Percentiles rank a stretch among this genome's conserved stretches.
Conservation (phyloP, 2,329 filamentous ascomycete genomes). For the Dactylellina leptospora region DNA sequence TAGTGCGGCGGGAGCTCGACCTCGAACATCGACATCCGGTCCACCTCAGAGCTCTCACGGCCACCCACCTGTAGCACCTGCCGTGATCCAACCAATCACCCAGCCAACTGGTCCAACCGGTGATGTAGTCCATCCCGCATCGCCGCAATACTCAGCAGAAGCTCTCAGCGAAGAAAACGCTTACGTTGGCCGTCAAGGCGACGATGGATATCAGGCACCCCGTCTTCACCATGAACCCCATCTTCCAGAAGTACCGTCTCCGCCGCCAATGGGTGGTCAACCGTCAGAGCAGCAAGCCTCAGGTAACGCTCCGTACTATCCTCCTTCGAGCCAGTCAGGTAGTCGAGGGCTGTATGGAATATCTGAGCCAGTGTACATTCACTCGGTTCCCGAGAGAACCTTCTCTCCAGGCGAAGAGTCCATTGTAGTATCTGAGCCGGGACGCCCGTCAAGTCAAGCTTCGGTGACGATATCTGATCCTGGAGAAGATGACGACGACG, state of each 20-base stretch:
- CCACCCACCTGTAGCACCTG: conserved; percentile 17
- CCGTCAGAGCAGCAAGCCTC: conserved; percentile 24
- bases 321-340: conserved; percentile 18
- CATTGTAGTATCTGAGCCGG: conserved; percentile 58
- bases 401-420: conserved; percentile 58
- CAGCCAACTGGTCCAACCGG: conserved; percentile 49
- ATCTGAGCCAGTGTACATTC: conserved; percentile 58
- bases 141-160: conserved; percentile 42
- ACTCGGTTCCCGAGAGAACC: conserved; percentile 60
- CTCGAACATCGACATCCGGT: conserved; percentile 32
- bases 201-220: conserved; percentile 54
- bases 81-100: conserved; percentile 36
- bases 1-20: conserved; percentile 16
- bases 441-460: conserved; percentile 50
- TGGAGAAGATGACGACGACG: conserved; percentile 53
- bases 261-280: conserved; percentile 52
- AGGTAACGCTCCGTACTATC: conserved; percentile 33
- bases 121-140: conserved; percentile 46
- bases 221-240: conserved; percentile 55
- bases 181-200: conserved; percentile 55
- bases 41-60: conserved; percentile 37
- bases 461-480: conserved; percentile 55
- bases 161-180: conserved; percentile 47
- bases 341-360: conserved; percentile 58
- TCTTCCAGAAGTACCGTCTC: conserved; percentile 53